Evolutionary conservation across 2,329 filamentous ascomycete genomes (phyloP).

Genomic region (Capronia americana): DNA sequence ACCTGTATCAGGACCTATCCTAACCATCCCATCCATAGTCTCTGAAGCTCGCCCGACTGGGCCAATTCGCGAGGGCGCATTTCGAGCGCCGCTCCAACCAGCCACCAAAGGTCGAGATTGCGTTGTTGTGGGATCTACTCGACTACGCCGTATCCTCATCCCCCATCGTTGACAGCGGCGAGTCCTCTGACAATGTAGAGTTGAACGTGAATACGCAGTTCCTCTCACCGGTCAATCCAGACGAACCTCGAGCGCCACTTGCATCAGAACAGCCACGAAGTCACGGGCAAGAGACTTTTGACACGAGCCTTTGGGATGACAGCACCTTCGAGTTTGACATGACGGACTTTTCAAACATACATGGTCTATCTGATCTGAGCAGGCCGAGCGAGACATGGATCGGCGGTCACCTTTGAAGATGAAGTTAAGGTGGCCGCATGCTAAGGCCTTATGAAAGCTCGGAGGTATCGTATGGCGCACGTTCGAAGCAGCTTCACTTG

Average conservation of each 20-base stretch:
- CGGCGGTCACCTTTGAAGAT: constrained; percentile 26
- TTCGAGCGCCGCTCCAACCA: constrained; percentile 11
- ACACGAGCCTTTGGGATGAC: constrained; percentile 26
- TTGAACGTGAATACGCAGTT: constrained; percentile 36
- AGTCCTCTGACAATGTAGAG: constrained; percentile 31
- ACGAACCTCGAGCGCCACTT: constrained; percentile 11
- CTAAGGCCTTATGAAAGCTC: background rate
- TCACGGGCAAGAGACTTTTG: constrained; percentile 1
- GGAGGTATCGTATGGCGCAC: background rate
- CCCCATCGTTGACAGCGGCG: constrained; percentile 20
- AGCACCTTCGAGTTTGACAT: constrained; percentile 31
- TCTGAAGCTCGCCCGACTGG: constrained; percentile 26
- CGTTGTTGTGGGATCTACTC: constrained; percentile 36
- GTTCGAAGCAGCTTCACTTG: background rate
- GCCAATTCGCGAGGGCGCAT: constrained; percentile 20
- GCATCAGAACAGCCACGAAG: background rate
- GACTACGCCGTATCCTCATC: constrained; percentile 37
- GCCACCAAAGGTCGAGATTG: constrained; percentile 33
- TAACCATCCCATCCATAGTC: constrained; percentile 10
- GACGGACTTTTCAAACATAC: constrained; percentile 30
- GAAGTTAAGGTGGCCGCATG: background rate
- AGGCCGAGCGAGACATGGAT: constrained; percentile 27
- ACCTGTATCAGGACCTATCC: background rate
- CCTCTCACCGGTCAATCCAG: constrained; percentile 32
- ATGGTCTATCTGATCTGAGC: constrained; percentile 25